phyloP scores from a whole-genome alignment of 495 filamentous ascomycete genomes.

The Tuber umbilicatum region DNA sequence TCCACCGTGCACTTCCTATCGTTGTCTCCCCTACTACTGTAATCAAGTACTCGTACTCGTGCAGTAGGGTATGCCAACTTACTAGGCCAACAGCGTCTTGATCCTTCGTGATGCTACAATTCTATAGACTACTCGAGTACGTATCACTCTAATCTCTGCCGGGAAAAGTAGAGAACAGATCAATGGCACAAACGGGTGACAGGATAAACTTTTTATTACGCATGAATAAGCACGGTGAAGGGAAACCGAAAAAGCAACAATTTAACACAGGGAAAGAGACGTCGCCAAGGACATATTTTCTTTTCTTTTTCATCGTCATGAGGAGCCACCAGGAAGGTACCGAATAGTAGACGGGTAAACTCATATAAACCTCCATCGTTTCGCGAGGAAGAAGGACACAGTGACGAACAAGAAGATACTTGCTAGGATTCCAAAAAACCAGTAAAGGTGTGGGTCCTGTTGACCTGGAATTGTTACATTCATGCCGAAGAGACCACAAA shows the following conservation, averaged over 20 bases:
- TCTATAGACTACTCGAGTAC: not conserved
- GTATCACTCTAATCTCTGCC: not conserved
- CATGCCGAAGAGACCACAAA: conserved; percentile 98
- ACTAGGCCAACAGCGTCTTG: not conserved
- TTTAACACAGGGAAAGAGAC: not conserved
- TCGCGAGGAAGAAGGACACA: conserved; percentile 72
- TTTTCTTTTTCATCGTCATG: not conserved
- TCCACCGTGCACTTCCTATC: not conserved
- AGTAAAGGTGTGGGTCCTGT: conserved; percentile 49
- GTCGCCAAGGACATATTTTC: not conserved
- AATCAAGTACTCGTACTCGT: no score
- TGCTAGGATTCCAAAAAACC: conserved; percentile 63
- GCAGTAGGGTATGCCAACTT: no score
- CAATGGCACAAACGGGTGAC: not conserved
- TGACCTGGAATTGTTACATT: conserved; percentile 93
- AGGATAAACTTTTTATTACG: not conserved
- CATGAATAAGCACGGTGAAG: not conserved
- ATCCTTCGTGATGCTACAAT: not conserved
- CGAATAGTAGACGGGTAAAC: not conserved
- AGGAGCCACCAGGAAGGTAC: not conserved
- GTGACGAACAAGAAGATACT: conserved; percentile 71
- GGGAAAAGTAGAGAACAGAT: not conserved
- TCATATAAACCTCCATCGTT: conserved; percentile 49
- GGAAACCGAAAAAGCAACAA: not conserved
- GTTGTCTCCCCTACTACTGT: no score